Evolutionary conservation across 306 rosid genomes (phyloP).

Genomic region (Vicia sativa): DNA sequence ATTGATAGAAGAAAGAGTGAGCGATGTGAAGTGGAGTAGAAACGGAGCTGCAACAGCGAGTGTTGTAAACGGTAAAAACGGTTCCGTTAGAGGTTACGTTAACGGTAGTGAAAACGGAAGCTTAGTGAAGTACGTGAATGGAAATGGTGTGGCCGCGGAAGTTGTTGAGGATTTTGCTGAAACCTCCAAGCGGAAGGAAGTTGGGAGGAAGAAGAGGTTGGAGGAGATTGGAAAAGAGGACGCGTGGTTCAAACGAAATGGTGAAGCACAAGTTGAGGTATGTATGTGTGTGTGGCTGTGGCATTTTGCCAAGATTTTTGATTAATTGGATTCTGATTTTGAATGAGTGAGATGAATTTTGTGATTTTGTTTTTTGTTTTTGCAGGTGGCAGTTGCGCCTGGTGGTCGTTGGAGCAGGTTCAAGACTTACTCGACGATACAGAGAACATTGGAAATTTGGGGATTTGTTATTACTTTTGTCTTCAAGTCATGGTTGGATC

Average conservation of each 20-base stretch:
- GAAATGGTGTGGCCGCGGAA: slow-evolving; percentile 60
- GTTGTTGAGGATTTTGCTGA: slow-evolving; percentile 43
- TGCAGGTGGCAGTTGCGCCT: slow-evolving; percentile 87
- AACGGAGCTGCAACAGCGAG: slow-evolving; percentile 63
- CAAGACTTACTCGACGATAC: slow-evolving; percentile 94
- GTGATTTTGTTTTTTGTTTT: slow-evolving; percentile 28
- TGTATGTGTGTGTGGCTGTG: slow-evolving; percentile 23
- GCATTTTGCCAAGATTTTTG: background rate
- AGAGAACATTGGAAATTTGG: slow-evolving; percentile 98
- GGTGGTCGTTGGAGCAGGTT: slow-evolving; percentile 99
- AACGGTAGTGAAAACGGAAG: slow-evolving; percentile 64
- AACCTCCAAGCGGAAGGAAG: slow-evolving; percentile 55
- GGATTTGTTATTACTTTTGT: slow-evolving; percentile 88
- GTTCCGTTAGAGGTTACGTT: slow-evolving; percentile 46
- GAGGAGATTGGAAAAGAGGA: slow-evolving; percentile 98
- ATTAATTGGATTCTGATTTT: background rate
- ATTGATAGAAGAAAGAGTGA: slow-evolving; percentile 56
- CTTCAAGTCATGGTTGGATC: slow-evolving; percentile 81
- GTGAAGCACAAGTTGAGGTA: slow-evolving; percentile 59
- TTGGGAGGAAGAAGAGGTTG: slow-evolving; percentile 83
- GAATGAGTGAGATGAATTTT: slow-evolving; percentile 7
- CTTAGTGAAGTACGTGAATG: slow-evolving; percentile 67
- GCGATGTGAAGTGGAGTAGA: slow-evolving; percentile 56
- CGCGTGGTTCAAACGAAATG: slow-evolving; percentile 79
- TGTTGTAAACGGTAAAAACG: slow-evolving; percentile 41